phyloP scores from a whole-genome alignment of 331 rosid genomes.

The Quercus lobata region DNA sequence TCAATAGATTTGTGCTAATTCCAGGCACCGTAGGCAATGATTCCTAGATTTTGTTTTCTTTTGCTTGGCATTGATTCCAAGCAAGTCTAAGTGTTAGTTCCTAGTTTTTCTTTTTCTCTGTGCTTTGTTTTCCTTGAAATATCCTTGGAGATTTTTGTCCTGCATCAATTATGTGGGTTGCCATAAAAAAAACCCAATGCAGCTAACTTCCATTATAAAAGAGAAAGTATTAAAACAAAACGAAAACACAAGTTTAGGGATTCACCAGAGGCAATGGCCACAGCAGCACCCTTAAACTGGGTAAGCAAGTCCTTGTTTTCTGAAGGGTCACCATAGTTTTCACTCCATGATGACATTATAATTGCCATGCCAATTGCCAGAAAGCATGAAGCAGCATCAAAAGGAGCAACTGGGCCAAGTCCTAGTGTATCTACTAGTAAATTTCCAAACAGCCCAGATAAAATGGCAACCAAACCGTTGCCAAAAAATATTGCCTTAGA shows the following conservation, averaged over 20 bases:
- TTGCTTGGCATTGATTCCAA: no score
- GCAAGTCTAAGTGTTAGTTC: no score
- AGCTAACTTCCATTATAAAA: not conserved
- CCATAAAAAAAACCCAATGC: not conserved
- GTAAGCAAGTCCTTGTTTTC: slow-evolving; percentile 85
- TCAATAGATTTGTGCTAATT: no score
- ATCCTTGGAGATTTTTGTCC: no score
- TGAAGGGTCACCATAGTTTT: slow-evolving; percentile 86
- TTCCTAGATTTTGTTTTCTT: no score
- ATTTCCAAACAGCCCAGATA: slow-evolving; percentile 90
- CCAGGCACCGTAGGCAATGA: no score
- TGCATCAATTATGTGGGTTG: not conserved
- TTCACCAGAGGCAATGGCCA: slow-evolving; percentile 97
- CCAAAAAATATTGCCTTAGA: slow-evolving; percentile 99
- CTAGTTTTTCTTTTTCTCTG: no score
- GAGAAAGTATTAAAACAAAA: slow-evolving; percentile 5
- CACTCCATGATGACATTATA: slow-evolving; percentile 82
- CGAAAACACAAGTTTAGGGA: slow-evolving; percentile 4
- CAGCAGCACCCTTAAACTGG: slow-evolving; percentile 93
- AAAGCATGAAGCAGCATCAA: slow-evolving; percentile 97
- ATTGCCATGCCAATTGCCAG: slow-evolving; percentile 90
- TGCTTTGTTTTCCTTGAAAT: no score
- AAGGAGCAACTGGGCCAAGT: slow-evolving; percentile 98
- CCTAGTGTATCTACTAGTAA: slow-evolving; percentile 72
- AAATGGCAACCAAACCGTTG: slow-evolving; percentile 94